phyloP scores from a whole-genome alignment of 306 rosid genomes.

The Inga laurina region DNA sequence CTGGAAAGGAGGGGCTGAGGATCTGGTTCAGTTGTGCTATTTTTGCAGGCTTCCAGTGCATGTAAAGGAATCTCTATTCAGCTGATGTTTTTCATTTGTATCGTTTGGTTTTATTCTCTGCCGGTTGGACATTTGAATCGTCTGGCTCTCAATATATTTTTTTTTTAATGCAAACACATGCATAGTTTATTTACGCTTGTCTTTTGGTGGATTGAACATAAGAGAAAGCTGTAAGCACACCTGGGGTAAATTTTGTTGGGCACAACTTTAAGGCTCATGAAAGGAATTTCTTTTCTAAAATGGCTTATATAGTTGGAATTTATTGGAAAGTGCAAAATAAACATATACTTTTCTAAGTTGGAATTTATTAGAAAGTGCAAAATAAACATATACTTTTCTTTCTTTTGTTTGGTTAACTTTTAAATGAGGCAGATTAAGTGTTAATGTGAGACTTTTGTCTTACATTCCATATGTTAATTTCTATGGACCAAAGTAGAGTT shows the following conservation, averaged over 20 bases:
- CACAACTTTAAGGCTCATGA: not conserved
- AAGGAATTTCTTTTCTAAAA: conserved; percentile 6
- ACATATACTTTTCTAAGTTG: too few relatives aligned
- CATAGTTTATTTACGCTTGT: not conserved
- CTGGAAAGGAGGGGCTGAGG: conserved; percentile 8
- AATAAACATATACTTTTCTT: not conserved
- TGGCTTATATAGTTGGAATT: not conserved
- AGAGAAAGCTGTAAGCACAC: not conserved
- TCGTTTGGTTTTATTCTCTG: not conserved
- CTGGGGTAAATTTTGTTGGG: conserved; percentile 9
- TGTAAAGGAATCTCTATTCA: not conserved
- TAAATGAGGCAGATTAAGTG: not conserved
- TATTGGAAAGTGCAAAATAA: too few relatives aligned
- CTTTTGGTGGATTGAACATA: not conserved
- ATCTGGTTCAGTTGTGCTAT: not conserved
- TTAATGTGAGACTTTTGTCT: too few relatives aligned
- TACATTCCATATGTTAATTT: conserved; percentile 3
- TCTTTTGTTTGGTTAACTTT: not conserved
- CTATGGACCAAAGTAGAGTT: not conserved
- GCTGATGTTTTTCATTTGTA: not conserved
- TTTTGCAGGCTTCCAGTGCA: conserved; percentile 7
- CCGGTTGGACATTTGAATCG: conserved; percentile 1
- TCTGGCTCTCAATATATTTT: not conserved
- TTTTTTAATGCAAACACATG: not conserved
- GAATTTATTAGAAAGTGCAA: conserved; percentile 14